Conservation (phyloP, 495 filamentous ascomycete species). For the Penicillium cataractarum region DNA sequence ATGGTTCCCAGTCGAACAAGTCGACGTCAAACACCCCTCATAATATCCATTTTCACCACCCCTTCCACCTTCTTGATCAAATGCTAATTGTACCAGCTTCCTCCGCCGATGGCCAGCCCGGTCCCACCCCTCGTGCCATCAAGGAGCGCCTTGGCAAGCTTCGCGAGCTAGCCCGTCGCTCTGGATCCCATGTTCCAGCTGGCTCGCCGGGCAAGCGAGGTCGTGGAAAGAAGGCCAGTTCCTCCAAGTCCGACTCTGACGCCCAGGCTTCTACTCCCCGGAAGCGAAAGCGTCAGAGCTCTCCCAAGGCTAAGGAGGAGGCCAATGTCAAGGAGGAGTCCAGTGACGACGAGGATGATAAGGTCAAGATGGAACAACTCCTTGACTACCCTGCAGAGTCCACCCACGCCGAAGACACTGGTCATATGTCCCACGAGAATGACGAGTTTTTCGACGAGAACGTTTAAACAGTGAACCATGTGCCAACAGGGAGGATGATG, state of each 20-base stretch:
- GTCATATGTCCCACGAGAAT: too few species aligned
- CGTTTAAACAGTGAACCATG: neutral
- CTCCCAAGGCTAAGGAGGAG: neutral
- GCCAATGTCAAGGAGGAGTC: neutral
- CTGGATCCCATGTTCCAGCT: too few species aligned
- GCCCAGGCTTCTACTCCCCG: neutral
- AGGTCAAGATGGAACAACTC: neutral
- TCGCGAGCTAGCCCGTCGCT: conserved; percentile 28
- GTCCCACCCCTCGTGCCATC: conserved; percentile 51
- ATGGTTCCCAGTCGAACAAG: too few species aligned
- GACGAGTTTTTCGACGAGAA: neutral
- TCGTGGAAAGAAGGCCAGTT: neutral
- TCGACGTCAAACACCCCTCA: too few species aligned
- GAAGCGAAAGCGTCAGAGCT: conserved; percentile 6
- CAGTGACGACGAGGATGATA: neutral
- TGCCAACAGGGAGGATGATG: neutral
- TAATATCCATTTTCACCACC: neutral
- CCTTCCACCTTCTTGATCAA: neutral
- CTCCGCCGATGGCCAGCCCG: conserved; percentile 25
- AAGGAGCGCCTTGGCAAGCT: conserved; percentile 51
- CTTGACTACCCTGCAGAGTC: too few species aligned
- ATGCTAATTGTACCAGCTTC: conserved; percentile 24
- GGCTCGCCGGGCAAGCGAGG: neutral
- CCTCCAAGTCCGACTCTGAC: neutral
- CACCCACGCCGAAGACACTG: too few species aligned